A percentile compares a stretch with the other conserved stretches of the same genome.
phyloP scores from a whole-genome alignment of 75 land plant genomes.

The Cunninghamia lanceolata region DNA sequence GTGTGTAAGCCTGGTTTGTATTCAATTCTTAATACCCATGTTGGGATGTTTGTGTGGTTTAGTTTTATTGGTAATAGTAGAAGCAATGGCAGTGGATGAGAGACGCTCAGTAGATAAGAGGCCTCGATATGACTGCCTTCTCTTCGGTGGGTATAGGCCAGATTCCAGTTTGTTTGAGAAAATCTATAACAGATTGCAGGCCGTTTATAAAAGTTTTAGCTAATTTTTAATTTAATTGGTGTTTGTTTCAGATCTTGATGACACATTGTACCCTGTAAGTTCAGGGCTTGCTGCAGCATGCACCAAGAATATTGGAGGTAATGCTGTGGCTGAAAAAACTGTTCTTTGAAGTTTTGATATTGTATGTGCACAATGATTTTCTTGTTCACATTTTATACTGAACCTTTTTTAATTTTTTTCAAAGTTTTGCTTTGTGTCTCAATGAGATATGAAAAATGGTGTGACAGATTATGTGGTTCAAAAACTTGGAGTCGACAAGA shows the following conservation, averaged over 20 bases:
- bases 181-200: neutral
- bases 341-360: neutral
- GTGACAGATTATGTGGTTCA: constrained; percentile 67
- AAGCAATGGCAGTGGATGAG: constrained; percentile 25
- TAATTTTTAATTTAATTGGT: neutral
- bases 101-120: constrained; percentile 28
- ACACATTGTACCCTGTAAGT: constrained; percentile 76
- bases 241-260: constrained; percentile 61
- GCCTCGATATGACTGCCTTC: constrained; percentile 57
- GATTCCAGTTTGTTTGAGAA: neutral
- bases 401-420: neutral
- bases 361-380: neutral
- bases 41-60: neutral
- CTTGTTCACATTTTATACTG: neutral
- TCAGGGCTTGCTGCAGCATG: constrained; percentile 61
- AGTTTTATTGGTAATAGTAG: neutral
- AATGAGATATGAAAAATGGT: neutral
- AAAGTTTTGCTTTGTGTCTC: neutral
- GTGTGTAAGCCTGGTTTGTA: neutral
- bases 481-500: constrained; percentile 67
- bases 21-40: neutral
- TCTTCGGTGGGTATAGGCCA: constrained; percentile 42
- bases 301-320: constrained; percentile 71
- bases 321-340: neutral
- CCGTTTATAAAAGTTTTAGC: too few relatives aligned